Percentiles rank a stretch among this genome's conserved stretches.
Conservation (phyloP, 163 green algal species). For the Scenedesmus sp. region DNA sequence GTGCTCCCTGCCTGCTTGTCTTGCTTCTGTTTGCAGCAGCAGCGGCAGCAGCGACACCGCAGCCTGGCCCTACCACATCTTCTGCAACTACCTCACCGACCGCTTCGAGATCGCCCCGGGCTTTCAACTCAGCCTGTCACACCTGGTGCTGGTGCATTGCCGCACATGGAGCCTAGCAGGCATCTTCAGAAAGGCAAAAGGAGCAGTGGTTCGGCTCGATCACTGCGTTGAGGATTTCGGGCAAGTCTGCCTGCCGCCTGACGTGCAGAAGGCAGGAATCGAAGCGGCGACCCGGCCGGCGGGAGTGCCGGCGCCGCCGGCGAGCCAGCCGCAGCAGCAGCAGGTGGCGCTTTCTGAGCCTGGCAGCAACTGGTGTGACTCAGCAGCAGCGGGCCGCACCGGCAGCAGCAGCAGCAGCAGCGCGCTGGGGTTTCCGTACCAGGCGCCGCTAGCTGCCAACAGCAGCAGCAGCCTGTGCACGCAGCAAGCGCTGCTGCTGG, state of each 20-base stretch:
- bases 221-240: not conserved
- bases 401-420: not conserved
- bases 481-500: not conserved
- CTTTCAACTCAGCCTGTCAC: not conserved
- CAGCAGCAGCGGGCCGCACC: not conserved
- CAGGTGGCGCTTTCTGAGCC: not conserved
- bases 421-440: not conserved
- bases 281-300: not conserved
- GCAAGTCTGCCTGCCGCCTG: not conserved
- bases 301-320: not conserved
- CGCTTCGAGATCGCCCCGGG: not conserved
- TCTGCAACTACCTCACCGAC: conserved; percentile 24
- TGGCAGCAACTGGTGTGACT: conserved; percentile 18
- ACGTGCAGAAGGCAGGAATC: not conserved
- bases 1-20: not conserved
- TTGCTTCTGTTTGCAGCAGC: not conserved
- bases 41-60: conserved; percentile 17
- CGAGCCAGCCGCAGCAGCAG: conserved; percentile 4
- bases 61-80: not conserved
- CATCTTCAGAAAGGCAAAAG: not conserved
- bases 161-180: not conserved
- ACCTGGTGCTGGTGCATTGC: conserved; percentile 12
- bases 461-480: not conserved
- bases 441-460: not conserved
- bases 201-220: not conserved